Evolutionary conservation across 345 rosid species (phyloP).

Genomic region (Citropsis articulata): DNA sequence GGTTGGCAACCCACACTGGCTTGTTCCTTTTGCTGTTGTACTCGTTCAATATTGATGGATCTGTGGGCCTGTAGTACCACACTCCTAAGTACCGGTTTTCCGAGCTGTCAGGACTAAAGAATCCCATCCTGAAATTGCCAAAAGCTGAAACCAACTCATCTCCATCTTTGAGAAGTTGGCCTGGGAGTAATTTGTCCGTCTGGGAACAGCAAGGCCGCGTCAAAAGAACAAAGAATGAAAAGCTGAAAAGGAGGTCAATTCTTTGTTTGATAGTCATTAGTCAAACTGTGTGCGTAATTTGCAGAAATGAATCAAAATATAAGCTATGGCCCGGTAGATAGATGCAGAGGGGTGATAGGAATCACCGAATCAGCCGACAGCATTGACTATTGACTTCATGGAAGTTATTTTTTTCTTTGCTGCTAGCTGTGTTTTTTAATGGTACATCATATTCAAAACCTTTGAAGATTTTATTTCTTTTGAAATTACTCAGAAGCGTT

Average conservation of each 20-base stretch:
- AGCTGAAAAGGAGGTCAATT: background rate
- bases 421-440: too few relatives aligned
- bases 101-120: background rate
- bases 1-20: slow-evolving; percentile 11
- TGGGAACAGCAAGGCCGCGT: background rate
- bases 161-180: slow-evolving; percentile 11
- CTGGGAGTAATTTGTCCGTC: slow-evolving; percentile 11
- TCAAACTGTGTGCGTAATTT: background rate
- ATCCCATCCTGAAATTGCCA: slow-evolving; percentile 18
- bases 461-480: too few relatives aligned
- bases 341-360: too few relatives aligned
- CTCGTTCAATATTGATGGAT: background rate
- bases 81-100: background rate
- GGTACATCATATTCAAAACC: too few relatives aligned
- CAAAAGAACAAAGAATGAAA: background rate
- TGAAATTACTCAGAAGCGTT: too few relatives aligned
- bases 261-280: background rate
- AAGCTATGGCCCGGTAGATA: too few relatives aligned
- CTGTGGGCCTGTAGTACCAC: background rate
- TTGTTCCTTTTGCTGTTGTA: background rate
- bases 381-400: too few relatives aligned
- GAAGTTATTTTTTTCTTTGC: too few relatives aligned
- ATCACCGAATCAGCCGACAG: too few relatives aligned
- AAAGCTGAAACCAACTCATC: slow-evolving; percentile 10
- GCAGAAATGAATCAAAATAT: too few relatives aligned